Base-by-base conservation (phyloP, 306 rosid genomes). In the Acmispon strigosus region DNA sequence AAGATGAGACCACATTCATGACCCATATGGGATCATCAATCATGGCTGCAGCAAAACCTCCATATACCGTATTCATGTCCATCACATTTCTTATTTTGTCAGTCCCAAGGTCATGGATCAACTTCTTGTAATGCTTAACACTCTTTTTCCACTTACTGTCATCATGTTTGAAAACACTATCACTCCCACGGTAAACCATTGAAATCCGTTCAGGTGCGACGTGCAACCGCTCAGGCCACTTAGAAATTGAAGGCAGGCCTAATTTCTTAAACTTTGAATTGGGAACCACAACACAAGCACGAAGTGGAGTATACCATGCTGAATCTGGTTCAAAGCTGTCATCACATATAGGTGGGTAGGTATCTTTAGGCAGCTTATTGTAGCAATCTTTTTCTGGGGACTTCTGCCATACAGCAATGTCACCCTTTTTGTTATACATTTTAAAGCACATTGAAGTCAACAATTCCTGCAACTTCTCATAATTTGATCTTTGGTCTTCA, bases 321-420 rank as follows among this genome's bases (percentile, higher is more conserved):
- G 96, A 76, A 76, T 95, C 99, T 15, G 96, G 87, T 76, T 87
- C 96, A 7, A 87, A 73, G 76, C 96, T 86, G 52, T 87, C 96
- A 57, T 91, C 96, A 42, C 99, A 95, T 73, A 84, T 95, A 16
- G 93, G 88, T 6, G 96, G 99, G 81, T 80, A 87, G 37, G 90
- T 50, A 32, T 89, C 93, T 51, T 59, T 82, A 43, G 86, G 37
- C 3, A 89, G 83, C 75, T 89, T 85, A 14, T 78, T 57, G 50
- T 89, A 95, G 78, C 99, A 95, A 27, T 62, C 69, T 50, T 56
- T 80, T 58, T 89, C 85, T 3, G 79, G 56, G 59, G 87, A 53
- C 76, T 95, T 95, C 81, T 87, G 90, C 99, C 99, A 95, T 16
- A 95, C 96, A 9, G 99, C 92, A 67, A 95, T 94, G 77, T 94